Evolutionary conservation across 768 basidiomycete species (phyloP).

Genomic region (Scleroderma bovista): DNA sequence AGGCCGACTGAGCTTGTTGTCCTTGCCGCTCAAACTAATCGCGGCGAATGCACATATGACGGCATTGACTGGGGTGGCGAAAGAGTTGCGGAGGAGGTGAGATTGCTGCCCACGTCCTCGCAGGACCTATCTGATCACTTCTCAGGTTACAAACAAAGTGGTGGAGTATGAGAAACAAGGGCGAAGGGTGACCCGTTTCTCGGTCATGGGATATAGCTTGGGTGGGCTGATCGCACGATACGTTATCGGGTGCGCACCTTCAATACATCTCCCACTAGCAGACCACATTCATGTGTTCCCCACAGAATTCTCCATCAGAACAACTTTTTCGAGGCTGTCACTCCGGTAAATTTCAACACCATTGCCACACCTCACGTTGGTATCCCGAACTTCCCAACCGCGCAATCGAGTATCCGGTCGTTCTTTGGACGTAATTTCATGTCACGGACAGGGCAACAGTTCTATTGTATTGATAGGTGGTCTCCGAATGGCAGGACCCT

Average conservation of each 20-base stretch:
- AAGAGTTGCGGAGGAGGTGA: constrained; percentile 73
- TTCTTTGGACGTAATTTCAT: constrained; percentile 63
- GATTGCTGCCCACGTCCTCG: not conserved
- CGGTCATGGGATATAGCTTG: constrained; percentile 71
- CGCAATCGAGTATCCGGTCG: constrained; percentile 48
- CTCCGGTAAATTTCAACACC: constrained; percentile 77
- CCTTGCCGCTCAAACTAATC: constrained; percentile 60
- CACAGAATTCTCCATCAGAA: constrained; percentile 57
- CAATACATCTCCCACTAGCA: not conserved
- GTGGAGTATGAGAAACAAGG: constrained; percentile 47
- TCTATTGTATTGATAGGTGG: constrained; percentile 72
- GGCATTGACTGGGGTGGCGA: constrained; percentile 84
- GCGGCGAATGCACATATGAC: constrained; percentile 67
- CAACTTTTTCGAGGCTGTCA: constrained; percentile 64
- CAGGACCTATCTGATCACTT: not conserved
- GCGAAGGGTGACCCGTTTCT: constrained; percentile 60
- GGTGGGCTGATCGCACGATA: constrained; percentile 83
- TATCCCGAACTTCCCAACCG: constrained; percentile 55
- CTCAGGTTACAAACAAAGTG: constrained; percentile 53
- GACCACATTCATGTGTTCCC: constrained; percentile 2
- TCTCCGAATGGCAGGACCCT: constrained; percentile 59
- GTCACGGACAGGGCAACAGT: constrained; percentile 76
- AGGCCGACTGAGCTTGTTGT: constrained; percentile 48
- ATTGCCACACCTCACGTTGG: constrained; percentile 84
- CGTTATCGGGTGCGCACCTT: constrained; percentile 52